These are phyloP conservation scores for Isoetes engelmannii DNA, from an alignment of 83 land plant genomes.

Conservation along the genomic window DNA sequence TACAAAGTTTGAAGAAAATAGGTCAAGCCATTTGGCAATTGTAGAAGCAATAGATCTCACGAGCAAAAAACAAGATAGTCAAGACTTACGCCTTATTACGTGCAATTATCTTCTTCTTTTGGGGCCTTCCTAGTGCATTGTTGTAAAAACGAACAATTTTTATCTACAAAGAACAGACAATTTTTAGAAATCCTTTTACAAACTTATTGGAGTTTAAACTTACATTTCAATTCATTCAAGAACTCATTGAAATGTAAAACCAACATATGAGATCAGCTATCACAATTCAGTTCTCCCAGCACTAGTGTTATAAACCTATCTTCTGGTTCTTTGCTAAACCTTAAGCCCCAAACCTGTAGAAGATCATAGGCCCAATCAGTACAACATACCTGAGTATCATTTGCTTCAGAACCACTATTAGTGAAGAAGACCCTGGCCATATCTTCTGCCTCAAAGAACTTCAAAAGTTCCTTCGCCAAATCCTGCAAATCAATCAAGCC, in stretches of 20 bases:
- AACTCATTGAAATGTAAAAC: background rate
- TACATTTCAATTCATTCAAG: background rate
- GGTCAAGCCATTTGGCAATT: background rate
- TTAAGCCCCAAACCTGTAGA: too few relatives aligned
- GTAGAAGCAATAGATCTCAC: background rate
- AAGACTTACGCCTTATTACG: slow-evolving; percentile 62
- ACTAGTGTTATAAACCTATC: too few relatives aligned
- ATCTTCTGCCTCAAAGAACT: slow-evolving; percentile 62
- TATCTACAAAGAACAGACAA: slow-evolving; percentile 43
- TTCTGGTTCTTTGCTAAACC: too few relatives aligned
- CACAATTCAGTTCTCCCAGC: too few relatives aligned
- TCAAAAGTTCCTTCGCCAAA: slow-evolving; percentile 75
- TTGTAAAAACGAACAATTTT: slow-evolving; percentile 97
- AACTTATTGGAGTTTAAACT: background rate
- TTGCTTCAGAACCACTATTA: slow-evolving; percentile 94
- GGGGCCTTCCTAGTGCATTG: slow-evolving; percentile 84
- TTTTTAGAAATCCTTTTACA: background rate
- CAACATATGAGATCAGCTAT: too few relatives aligned
- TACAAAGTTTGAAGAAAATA: slow-evolving; percentile 11
- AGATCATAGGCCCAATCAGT: background rate
- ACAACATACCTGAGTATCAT: slow-evolving; percentile 78
- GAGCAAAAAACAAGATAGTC: background rate
- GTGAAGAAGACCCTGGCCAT: slow-evolving; percentile 89
- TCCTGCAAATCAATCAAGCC: slow-evolving; percentile 40
- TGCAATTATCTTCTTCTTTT: slow-evolving; percentile 85